phyloP scores from a whole-genome alignment of 2,329 filamentous ascomycete genomes.

The Hypomyces rosellus region DNA sequence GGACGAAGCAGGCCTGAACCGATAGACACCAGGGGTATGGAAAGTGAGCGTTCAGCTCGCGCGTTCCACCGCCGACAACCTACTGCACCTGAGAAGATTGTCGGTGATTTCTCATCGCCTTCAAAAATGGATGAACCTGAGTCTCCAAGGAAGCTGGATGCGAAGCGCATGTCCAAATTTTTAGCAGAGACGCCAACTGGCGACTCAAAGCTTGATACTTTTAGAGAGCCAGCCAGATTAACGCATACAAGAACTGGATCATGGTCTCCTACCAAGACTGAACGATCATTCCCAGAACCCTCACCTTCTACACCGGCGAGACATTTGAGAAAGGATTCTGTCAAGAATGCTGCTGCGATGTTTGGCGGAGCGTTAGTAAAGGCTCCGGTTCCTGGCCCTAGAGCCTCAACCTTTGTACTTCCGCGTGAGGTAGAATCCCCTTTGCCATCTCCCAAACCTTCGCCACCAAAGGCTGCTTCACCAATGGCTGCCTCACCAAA shows the following conservation, averaged over 20 bases:
- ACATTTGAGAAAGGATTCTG: conserved; percentile 22
- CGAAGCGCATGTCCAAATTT: conserved; percentile 55
- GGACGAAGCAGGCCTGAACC: conserved; percentile 21
- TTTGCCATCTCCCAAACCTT: conserved; percentile 10
- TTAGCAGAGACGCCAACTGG: conserved; percentile 36
- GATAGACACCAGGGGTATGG: conserved; percentile 5
- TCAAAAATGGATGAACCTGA: conserved; percentile 36
- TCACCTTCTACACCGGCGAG: conserved; percentile 11
- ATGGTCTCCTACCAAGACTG: conserved; percentile 31
- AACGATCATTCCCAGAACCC: conserved; percentile 24
- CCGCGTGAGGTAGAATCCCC: background rate
- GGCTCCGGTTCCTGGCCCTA: conserved; percentile 8
- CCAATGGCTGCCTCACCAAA: conserved; percentile 15
- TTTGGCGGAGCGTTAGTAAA: conserved; percentile 6
- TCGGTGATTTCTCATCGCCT: conserved; percentile 22
- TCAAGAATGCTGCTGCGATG: conserved; percentile 28
- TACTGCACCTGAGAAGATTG: conserved; percentile 18
- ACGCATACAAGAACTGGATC: conserved; percentile 31
- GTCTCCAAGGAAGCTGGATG: conserved; percentile 53
- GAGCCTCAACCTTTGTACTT: background rate
- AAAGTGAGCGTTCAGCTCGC: conserved; percentile 14
- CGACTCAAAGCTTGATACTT: conserved; percentile 20
- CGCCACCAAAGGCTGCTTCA: conserved; percentile 2
- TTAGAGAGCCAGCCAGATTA: conserved; percentile 20
- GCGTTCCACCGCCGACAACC: conserved; percentile 18